A percentile compares a stretch with the other conserved stretches of the same genome.
phyloP scores from a whole-genome alignment of 129 eudicot genomes.

The Flaveria bidentis region DNA sequence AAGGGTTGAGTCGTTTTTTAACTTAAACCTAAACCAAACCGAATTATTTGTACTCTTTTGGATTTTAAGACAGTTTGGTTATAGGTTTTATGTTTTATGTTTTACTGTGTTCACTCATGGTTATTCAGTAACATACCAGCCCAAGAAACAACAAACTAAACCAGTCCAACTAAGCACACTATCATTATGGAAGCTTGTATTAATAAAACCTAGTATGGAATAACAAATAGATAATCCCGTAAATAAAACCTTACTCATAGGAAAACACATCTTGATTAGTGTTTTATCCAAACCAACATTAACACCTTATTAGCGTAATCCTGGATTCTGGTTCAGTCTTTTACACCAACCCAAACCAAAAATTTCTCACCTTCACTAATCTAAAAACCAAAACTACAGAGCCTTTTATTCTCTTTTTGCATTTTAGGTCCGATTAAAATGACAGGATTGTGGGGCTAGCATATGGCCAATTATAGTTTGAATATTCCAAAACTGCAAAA shows the following conservation, averaged over 20 bases:
- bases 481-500: constrained; percentile 42
- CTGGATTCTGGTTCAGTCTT: background rate
- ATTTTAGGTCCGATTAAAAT: background rate
- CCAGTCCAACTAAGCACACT: background rate
- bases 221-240: background rate
- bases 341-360: background rate
- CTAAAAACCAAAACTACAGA: background rate
- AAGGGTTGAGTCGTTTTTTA: background rate
- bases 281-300: too few species aligned
- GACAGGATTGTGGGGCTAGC: background rate
- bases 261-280: background rate
- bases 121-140: background rate
- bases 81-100: background rate
- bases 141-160: background rate
- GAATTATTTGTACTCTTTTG: background rate
- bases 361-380: background rate
- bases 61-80: background rate
- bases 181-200: background rate
- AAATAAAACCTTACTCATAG: background rate
- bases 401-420: background rate
- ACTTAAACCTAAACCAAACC: background rate
- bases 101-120: background rate
- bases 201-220: background rate
- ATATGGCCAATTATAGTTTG: constrained; percentile 18
- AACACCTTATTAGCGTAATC: too few species aligned